Evolutionary conservation across 257 asterid genomes (phyloP).

Genomic region (Solanum sitiens): DNA sequence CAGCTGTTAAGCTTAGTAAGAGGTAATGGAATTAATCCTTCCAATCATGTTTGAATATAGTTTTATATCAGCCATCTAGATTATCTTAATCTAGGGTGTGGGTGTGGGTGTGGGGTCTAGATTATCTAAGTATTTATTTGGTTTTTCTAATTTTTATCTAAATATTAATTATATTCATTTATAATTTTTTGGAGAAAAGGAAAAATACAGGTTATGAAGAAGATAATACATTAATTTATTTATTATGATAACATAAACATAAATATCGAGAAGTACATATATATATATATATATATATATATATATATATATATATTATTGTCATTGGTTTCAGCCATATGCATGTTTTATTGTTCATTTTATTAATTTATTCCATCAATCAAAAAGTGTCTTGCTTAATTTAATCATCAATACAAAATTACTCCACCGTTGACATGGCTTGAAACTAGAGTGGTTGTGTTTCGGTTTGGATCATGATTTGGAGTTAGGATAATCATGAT

Average conservation of each 20-base stretch:
- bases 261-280: not conserved
- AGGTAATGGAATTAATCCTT: not conserved
- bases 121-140: not conserved
- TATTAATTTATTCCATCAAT: not conserved
- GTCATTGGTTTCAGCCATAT: not conserved
- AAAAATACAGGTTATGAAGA: not conserved
- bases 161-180: not conserved
- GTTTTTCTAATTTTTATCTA: not conserved
- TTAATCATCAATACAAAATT: not conserved
- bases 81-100: not conserved
- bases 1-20: not conserved
- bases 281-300: not conserved
- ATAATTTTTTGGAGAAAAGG: not conserved
- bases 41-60: not conserved
- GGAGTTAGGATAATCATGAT: not conserved
- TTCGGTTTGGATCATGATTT: not conserved
- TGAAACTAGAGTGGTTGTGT: not conserved
- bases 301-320: not conserved
- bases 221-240: too few species aligned
- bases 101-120: not conserved
- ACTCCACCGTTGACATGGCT: not conserved
- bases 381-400: not conserved
- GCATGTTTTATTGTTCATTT: not conserved
- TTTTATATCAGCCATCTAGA: not conserved
- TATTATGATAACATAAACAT: not conserved